phyloP scores from a whole-genome alignment of 495 filamentous ascomycete genomes.

The Hypoxylon fragiforme region DNA sequence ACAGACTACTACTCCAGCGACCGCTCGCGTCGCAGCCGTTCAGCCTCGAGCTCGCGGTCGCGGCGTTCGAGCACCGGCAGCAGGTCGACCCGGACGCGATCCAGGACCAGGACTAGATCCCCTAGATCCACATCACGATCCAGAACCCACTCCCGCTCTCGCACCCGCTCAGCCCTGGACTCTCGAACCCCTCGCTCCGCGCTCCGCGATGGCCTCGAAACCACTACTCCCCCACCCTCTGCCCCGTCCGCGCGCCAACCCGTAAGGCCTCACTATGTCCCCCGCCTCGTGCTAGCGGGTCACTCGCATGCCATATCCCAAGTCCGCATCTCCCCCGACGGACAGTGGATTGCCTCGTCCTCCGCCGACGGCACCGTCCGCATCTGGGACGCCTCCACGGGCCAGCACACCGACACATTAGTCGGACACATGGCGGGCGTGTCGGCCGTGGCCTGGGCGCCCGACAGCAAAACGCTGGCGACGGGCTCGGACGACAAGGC shows the following conservation, averaged over 20 bases:
- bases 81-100: slow-evolving; percentile 37
- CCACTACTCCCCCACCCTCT: slow-evolving; percentile 4
- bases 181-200: slow-evolving; percentile 17
- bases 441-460: slow-evolving; percentile 86
- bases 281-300: slow-evolving; percentile 58
- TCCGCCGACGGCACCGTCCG: slow-evolving; percentile 88
- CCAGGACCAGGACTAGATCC: slow-evolving; percentile 44
- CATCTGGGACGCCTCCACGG: slow-evolving; percentile 83
- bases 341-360: slow-evolving; percentile 83
- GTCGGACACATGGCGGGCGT: slow-evolving; percentile 92
- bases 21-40: slow-evolving; percentile 33
- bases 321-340: slow-evolving; percentile 88
- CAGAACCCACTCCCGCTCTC: slow-evolving; percentile 26
- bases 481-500: slow-evolving; percentile 95
- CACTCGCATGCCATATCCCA: slow-evolving; percentile 80
- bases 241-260: slow-evolving; percentile 25
- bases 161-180: slow-evolving; percentile 26
- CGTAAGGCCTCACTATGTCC: slow-evolving; percentile 42
- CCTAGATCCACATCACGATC: slow-evolving; percentile 25
- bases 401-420: slow-evolving; percentile 80
- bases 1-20: slow-evolving; percentile 45
- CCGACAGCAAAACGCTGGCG: slow-evolving; percentile 81
- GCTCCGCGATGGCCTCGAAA: slow-evolving; percentile 35
- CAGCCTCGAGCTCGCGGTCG: slow-evolving; percentile 32
- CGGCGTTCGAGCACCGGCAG: slow-evolving; percentile 47